These are phyloP conservation scores for Capsicum pubescens DNA, from an alignment of 257 asterid genomes.

Conservation along the genomic window DNA sequence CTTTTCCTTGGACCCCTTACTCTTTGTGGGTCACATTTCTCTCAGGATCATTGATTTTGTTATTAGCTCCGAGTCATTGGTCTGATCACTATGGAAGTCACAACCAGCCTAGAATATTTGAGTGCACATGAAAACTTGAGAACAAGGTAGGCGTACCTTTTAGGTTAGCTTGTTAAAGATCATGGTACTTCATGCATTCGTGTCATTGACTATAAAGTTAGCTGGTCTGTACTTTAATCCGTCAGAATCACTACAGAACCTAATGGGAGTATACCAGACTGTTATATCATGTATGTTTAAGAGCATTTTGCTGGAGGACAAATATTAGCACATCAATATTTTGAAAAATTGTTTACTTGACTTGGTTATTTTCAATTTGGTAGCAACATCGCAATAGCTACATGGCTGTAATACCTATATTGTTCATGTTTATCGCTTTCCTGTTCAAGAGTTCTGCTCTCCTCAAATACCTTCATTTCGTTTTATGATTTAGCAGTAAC, in stretches of 20 bases:
- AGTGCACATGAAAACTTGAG: neutral
- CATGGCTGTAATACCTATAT: constrained; percentile 15
- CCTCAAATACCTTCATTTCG: neutral
- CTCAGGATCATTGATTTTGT: neutral
- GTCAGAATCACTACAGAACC: neutral
- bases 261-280: neutral
- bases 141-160: neutral
- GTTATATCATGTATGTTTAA: neutral
- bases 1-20: neutral
- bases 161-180: constrained; percentile 13
- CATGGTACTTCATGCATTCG: neutral
- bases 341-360: neutral
- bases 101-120: neutral
- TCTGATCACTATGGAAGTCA: neutral
- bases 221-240: neutral
- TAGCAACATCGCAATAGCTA: neutral
- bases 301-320: neutral
- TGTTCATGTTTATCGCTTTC: neutral
- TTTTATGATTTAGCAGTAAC: neutral
- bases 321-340: constrained; percentile 17
- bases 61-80: neutral
- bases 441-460: constrained; percentile 1
- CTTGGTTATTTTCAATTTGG: neutral
- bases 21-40: neutral
- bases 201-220: neutral